Evolutionary conservation across 352 stramenopile species (phyloP), one percentile per base, ranked within the genome.

Genomic region (Albugo laibachii): DNA sequence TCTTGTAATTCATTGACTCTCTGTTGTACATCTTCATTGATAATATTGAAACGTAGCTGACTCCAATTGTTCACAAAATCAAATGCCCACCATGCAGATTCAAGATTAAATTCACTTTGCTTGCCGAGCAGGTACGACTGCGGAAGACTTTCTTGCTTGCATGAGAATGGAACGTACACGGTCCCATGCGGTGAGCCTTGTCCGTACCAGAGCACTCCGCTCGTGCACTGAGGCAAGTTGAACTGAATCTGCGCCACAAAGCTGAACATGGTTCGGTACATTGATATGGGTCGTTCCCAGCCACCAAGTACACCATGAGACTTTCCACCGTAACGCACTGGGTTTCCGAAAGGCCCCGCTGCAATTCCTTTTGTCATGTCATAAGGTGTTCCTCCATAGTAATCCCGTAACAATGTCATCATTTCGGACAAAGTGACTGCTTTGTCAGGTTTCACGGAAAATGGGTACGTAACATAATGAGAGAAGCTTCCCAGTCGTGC

Each of bases 321-420:
- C 36, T 60, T 67, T 14, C 75, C 68, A 2, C 66, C 65, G 65
- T 78, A 95, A 13, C 83, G 78, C 48, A 96, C 69, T 0, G 85
- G 85, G n/a, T 69, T 60, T 15, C 83, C 82, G 59, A 95, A 96
- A 3, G 87, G 84, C 15, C 89, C 89, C 31, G 75, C 83, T 5
- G 79, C 68, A 21, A 91, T 50, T 0, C 80, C 80, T 58, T 92
- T 76, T 8, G 64, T 83, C 63, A 93, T 79, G 47, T 92, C 74
- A 53, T 89, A 97, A 38, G 61, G 47, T 1, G 84, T 96, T 34
- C 79, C 82, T 73, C 95, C 64, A 53, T 95, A 96, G 52, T 94
- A 77, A 51, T 96, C 80, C 0, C 84, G 70, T 39, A 94, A 61
- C 11, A 94, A 58, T 36, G 74, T 56, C 63, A 93, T 88, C 13